Conservation (phyloP, 805 yeast species). For the Candida ortonii region DNA sequence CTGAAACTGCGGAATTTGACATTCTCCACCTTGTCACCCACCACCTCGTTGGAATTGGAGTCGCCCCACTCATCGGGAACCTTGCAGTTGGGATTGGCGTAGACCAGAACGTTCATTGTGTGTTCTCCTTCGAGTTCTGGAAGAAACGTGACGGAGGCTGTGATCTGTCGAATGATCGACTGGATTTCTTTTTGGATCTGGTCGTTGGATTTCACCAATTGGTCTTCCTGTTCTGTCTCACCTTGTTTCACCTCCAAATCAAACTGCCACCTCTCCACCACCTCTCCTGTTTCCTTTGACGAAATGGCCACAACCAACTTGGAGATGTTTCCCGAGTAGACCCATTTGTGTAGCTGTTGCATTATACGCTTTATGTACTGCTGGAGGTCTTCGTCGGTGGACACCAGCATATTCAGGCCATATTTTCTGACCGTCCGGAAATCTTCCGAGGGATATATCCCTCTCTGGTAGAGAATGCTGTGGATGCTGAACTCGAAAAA, state of each 20-base stretch:
- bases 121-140: conserved; percentile 65
- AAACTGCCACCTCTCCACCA: conserved; percentile 86
- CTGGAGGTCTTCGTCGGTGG: conserved; percentile 73
- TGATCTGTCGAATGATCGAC: conserved; percentile 80
- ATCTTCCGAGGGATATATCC: conserved; percentile 85
- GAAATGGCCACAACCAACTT: conserved; percentile 72
- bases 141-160: conserved; percentile 81
- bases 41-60: conserved; percentile 50
- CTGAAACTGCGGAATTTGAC: conserved; percentile 68
- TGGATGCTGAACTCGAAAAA: conserved; percentile 81
- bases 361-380: conserved; percentile 65
- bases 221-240: conserved; percentile 10
- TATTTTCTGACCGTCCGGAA: conserved; percentile 75
- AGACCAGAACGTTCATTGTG: conserved; percentile 82
- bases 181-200: conserved; percentile 75
- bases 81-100: conserved; percentile 63
- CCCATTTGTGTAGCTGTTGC: conserved; percentile 71
- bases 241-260: conserved; percentile 43
- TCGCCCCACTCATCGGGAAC: conserved; percentile 87
- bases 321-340: conserved; percentile 63
- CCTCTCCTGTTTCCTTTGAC: conserved; percentile 61
- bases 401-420: conserved; percentile 69
- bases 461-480: conserved; percentile 81
- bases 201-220: conserved; percentile 34
- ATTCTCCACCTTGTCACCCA: conserved; percentile 55